Conservation (phyloP, 306 rosid species). For the Herpetospermum pedunculosum region DNA sequence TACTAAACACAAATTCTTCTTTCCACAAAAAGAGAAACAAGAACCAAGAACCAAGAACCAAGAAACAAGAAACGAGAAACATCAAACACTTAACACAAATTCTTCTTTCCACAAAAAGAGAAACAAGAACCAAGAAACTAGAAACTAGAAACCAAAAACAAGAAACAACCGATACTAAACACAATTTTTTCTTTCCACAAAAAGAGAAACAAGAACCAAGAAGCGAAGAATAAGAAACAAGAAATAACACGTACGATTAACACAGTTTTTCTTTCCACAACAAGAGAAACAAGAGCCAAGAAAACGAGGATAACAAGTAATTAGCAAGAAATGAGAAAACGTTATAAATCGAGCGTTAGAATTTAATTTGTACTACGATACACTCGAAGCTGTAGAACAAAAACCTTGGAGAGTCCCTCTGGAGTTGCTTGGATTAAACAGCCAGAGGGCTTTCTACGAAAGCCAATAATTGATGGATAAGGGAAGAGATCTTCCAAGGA, state of each 20-base stretch:
- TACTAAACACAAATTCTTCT: neutral
- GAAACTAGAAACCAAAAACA: too few relatives aligned
- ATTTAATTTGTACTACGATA: neutral
- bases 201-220: neutral
- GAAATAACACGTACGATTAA: too few relatives aligned
- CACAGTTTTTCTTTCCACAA: too few relatives aligned
- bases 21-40: neutral
- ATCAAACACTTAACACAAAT: too few relatives aligned
- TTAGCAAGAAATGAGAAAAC: too few relatives aligned
- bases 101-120: neutral
- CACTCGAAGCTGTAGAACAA: neutral
- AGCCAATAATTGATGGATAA: constrained; percentile 14
- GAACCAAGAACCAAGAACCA: neutral
- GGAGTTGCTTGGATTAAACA: constrained; percentile 66
- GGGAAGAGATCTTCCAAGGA: constrained; percentile 53
- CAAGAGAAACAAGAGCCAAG: too few relatives aligned
- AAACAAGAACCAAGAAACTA: too few relatives aligned
- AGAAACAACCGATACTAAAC: neutral
- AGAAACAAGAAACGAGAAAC: too few relatives aligned
- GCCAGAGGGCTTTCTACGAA: constrained; percentile 71
- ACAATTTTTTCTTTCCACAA: neutral
- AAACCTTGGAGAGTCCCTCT: constrained; percentile 50
- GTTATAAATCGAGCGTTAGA: neutral
- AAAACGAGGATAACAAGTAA: too few relatives aligned
- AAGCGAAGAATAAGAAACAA: neutral